Conservation (phyloP, 2,329 filamentous ascomycete species). For the Calonectria pteridis region DNA sequence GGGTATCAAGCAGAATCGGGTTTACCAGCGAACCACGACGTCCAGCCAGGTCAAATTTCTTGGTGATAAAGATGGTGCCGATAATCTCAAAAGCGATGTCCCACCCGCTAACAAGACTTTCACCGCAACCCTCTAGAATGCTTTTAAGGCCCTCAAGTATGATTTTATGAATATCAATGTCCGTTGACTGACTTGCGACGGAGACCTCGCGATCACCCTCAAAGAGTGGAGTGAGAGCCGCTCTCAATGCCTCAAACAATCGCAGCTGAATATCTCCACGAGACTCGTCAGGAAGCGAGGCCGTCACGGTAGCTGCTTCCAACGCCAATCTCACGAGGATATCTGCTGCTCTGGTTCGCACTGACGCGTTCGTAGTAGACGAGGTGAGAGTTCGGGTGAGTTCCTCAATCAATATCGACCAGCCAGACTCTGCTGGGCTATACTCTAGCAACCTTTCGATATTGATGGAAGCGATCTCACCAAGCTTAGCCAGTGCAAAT, state of each 20-base stretch:
- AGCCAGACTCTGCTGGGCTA: constrained; percentile 77
- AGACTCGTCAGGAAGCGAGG: constrained; percentile 61
- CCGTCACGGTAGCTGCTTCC: constrained; percentile 69
- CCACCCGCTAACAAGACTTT: constrained; percentile 87
- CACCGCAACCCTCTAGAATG: constrained; percentile 89
- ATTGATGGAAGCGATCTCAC: constrained; percentile 80
- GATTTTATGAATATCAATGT: constrained; percentile 84
- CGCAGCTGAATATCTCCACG: constrained; percentile 77
- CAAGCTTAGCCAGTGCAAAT: constrained; percentile 79
- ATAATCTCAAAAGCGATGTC: constrained; percentile 87
- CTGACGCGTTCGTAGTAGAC: constrained; percentile 60
- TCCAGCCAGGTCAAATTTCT: constrained; percentile 50
- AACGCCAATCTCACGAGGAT: constrained; percentile 71
- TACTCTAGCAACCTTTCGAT: constrained; percentile 79
- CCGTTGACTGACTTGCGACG: constrained; percentile 71
- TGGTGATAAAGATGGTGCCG: constrained; percentile 78
- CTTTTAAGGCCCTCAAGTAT: constrained; percentile 84
- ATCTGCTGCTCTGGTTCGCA: constrained; percentile 72
- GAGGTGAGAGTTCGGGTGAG: constrained; percentile 65
- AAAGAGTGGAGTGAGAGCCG: constrained; percentile 69
- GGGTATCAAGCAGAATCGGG: constrained; percentile 59
- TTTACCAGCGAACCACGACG: constrained; percentile 46
- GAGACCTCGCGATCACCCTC: constrained; percentile 64
- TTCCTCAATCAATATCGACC: constrained; percentile 74
- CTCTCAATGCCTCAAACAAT: constrained; percentile 75